Evolutionary conservation across 768 basidiomycete genomes (phyloP).

Genomic region (Rhizopogon rudus): DNA sequence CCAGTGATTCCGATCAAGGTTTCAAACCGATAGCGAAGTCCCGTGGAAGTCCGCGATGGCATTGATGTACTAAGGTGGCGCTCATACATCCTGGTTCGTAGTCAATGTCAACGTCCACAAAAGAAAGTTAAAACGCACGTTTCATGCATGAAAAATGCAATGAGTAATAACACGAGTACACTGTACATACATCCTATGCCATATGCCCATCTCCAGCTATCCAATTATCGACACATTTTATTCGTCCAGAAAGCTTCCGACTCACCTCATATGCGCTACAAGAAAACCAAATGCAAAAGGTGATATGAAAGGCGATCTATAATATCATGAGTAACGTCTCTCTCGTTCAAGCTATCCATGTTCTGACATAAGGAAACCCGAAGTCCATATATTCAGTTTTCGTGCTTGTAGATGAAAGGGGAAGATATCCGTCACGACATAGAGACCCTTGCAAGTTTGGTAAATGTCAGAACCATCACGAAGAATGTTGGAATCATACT

Average conservation of each 20-base stretch:
- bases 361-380: slow-evolving; percentile 50
- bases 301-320: slow-evolving; percentile 24
- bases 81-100: slow-evolving; percentile 39
- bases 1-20: slow-evolving; percentile 48
- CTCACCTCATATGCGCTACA: slow-evolving; percentile 17
- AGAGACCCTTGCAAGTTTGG: slow-evolving; percentile 30
- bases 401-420: slow-evolving; percentile 52
- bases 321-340: slow-evolving; percentile 30
- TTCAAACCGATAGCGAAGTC: slow-evolving; percentile 38
- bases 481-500: slow-evolving; percentile 18
- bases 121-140: slow-evolving; percentile 27
- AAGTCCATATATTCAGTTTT: slow-evolving; percentile 49
- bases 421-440: slow-evolving; percentile 44
- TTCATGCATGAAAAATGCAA: slow-evolving; percentile 44
- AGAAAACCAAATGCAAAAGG: slow-evolving; percentile 27
- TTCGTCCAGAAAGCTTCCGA: neutral
- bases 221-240: neutral
- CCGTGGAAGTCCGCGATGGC: slow-evolving; percentile 16
- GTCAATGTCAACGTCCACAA: neutral
- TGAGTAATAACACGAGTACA: slow-evolving; percentile 40
- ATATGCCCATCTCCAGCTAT: slow-evolving; percentile 48
- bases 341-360: slow-evolving; percentile 28
- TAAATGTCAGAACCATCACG: neutral
- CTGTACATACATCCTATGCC: slow-evolving; percentile 46
- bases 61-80: slow-evolving; percentile 18